These are phyloP conservation scores for Trichoderma harzianum DNA, from an alignment of 2,329 filamentous ascomycete species.

Conservation along the genomic window DNA sequence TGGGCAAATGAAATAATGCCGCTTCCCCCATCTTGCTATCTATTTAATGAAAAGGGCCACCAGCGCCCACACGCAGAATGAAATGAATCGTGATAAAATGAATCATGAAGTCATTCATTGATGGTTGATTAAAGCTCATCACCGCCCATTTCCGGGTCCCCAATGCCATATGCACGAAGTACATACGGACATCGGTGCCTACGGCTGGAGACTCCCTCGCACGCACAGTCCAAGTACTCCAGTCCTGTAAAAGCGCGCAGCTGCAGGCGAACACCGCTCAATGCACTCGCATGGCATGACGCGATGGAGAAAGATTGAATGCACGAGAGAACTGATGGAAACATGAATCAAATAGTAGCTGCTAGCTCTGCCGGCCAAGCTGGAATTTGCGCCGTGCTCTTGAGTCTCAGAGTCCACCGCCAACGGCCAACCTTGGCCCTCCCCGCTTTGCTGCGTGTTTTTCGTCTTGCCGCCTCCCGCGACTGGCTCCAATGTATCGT, in stretches of 20 bases:
- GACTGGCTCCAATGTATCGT: background rate
- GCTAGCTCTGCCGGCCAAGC: background rate
- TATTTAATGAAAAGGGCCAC: background rate
- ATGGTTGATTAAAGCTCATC: background rate
- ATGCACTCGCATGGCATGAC: background rate
- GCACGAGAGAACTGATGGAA: background rate
- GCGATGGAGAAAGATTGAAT: background rate
- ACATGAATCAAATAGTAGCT: background rate
- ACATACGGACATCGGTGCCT: no score
- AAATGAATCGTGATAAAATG: background rate
- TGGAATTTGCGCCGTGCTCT: slow-evolving; percentile 6
- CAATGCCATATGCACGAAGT: no score
- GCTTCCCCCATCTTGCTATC: background rate
- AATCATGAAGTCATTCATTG: background rate
- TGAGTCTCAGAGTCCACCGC: background rate
- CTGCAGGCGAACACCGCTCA: slow-evolving; percentile 7
- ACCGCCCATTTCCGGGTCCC: background rate
- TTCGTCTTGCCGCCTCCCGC: background rate
- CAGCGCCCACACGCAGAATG: background rate
- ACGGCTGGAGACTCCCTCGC: no score
- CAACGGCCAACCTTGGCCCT: background rate
- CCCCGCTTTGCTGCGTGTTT: slow-evolving; percentile 2
- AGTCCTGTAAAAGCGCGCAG: background rate
- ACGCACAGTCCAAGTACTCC: background rate
- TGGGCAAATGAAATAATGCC: background rate